A percentile compares a stretch with the other conserved stretches of the same genome.
Conservation (phyloP, 1,284 basidiomycete species). For the Apiotrichum mycotoxinovorans region DNA sequence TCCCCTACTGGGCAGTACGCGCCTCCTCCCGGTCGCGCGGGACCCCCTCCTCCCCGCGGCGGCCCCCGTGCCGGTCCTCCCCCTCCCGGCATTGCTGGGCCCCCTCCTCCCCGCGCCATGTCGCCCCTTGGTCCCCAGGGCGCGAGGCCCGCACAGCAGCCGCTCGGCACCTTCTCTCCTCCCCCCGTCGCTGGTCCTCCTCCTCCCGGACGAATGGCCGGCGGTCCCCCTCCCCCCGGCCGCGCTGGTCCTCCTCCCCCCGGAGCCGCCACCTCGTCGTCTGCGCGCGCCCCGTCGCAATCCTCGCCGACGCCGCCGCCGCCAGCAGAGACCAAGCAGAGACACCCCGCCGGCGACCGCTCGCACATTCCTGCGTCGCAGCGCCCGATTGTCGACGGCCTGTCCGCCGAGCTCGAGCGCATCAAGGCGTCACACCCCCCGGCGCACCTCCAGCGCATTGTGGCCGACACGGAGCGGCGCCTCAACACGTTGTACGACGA, state of each 20-base stretch:
- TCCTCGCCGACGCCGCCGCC: conserved; percentile 21
- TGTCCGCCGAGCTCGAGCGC: conserved; percentile 61
- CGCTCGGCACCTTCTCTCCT: conserved; percentile 12
- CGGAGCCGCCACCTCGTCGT: conserved; percentile 6
- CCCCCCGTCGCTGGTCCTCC: conserved; percentile 31
- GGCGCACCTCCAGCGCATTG: conserved; percentile 71
- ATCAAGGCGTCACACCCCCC: conserved; percentile 57
- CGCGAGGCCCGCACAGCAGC: conserved; percentile 17
- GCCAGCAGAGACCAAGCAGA: conserved; percentile 54
- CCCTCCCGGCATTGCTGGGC: conserved; percentile 52
- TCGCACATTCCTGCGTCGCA: conserved; percentile 77
- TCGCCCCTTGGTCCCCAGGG: conserved; percentile 42
- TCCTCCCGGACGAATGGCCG: conserved; percentile 19
- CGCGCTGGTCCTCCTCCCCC: conserved; percentile 22
- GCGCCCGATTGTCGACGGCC: conserved; percentile 64
- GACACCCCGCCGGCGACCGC: conserved; percentile 73
- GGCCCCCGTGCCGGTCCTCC: conserved; percentile 46
- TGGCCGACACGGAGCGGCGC: conserved; percentile 83
- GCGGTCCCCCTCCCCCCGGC: conserved; percentile 33
- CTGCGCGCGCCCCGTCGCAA: neutral
- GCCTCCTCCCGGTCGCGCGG: conserved; percentile 26
- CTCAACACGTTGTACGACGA: conserved; percentile 84
- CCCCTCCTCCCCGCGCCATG: conserved; percentile 51
- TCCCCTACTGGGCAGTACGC: conserved; percentile 4
- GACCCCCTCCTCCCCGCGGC: conserved; percentile 30